Evolutionary conservation across 352 stramenopile species (phyloP).

Genomic region (Phytophthora fragariaefolia): DNA sequence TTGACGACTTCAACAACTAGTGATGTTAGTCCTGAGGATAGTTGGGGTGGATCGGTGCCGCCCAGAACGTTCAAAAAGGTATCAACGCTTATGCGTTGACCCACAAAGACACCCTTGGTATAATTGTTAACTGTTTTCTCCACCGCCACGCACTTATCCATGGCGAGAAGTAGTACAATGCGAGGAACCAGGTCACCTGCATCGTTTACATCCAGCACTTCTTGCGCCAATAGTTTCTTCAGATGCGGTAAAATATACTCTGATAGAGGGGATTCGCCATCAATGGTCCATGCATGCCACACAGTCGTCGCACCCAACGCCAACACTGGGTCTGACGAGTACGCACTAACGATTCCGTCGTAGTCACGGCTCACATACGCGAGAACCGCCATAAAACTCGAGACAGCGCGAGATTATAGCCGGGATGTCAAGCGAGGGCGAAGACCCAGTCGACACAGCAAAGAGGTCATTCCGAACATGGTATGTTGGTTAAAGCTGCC

Average conservation of each 20-base stretch:
- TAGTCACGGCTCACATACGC: not conserved
- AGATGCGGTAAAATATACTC: conserved; percentile 2
- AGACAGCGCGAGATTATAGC: not conserved
- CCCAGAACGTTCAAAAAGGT: not conserved
- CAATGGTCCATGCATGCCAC: not conserved
- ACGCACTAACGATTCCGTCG: not conserved
- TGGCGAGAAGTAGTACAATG: not conserved
- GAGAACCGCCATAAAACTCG: not conserved
- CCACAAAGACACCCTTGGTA: not conserved
- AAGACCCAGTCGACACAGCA: conserved; percentile 1
- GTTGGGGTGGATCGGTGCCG: not conserved
- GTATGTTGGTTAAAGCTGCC: not conserved
- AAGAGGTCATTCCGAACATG: conserved; percentile 1
- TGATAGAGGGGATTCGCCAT: not conserved
- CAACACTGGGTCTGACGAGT: not conserved
- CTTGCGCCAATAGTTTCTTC: not conserved
- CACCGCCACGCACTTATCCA: not conserved
- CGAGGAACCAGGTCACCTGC: not conserved
- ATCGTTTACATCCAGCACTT: not conserved
- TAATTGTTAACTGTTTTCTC: not conserved
- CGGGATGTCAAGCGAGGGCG: not conserved
- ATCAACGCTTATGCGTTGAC: not conserved
- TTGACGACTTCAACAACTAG: not conserved
- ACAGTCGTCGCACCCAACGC: not conserved
- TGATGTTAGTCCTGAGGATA: not conserved